phyloP scores from a whole-genome alignment of 164 flowering plant species.

The Vitis cinerea region DNA sequence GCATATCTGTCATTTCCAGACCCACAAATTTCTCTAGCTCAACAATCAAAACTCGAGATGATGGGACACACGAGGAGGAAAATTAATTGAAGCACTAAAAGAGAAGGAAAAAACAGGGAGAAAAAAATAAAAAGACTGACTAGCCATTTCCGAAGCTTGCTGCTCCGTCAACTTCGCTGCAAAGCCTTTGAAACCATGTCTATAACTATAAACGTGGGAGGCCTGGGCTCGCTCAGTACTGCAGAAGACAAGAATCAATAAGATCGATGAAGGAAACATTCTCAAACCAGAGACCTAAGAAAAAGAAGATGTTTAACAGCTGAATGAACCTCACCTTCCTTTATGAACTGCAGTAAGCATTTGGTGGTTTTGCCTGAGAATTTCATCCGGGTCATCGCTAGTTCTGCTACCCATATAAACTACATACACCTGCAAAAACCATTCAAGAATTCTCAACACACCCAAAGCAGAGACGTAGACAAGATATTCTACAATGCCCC shows the following conservation, averaged over 20 bases:
- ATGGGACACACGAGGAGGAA: too few species aligned
- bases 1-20: slow-evolving; percentile 45
- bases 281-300: neutral
- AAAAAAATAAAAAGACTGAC: slow-evolving; percentile 25
- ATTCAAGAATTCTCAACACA: neutral
- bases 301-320: neutral
- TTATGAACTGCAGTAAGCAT: slow-evolving; percentile 58
- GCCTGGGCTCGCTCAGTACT: slow-evolving; percentile 56
- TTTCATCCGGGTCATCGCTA: slow-evolving; percentile 42
- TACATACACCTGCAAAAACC: slow-evolving; percentile 51
- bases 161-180: slow-evolving; percentile 65
- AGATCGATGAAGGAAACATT: neutral
- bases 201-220: slow-evolving; percentile 74
- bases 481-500: neutral
- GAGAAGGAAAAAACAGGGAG: neutral
- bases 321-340: slow-evolving; percentile 47
- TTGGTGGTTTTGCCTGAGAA: slow-evolving; percentile 48
- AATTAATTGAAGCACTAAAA: too few species aligned
- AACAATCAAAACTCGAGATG: too few species aligned
- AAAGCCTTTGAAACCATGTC: slow-evolving; percentile 75
- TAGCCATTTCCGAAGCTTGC: slow-evolving; percentile 59
- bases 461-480: neutral
- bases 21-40: neutral
- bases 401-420: slow-evolving; percentile 72
- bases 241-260: slow-evolving; percentile 9